These are phyloP conservation scores for Botrytis squamosa DNA, from an alignment of 2,329 filamentous ascomycete species.

Conservation along the genomic window DNA sequence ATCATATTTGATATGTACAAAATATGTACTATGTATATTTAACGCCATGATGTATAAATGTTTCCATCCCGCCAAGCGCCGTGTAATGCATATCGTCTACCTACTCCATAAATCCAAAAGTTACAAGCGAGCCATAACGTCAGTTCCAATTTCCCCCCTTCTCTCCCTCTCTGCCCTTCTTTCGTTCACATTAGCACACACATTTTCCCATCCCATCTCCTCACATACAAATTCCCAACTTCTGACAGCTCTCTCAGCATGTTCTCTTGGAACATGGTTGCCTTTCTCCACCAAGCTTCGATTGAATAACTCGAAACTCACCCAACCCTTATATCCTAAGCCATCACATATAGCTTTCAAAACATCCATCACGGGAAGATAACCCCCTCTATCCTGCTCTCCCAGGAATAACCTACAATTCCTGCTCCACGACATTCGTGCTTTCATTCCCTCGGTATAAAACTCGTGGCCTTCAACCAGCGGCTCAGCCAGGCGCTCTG, in stretches of 20 bases:
- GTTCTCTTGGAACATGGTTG: slow-evolving; percentile 47
- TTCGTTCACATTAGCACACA: not conserved
- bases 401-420: slow-evolving; percentile 64
- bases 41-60: not conserved
- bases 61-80: not conserved
- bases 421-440: slow-evolving; percentile 75
- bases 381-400: slow-evolving; percentile 53
- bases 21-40: not conserved
- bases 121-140: slow-evolving; percentile 14
- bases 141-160: not conserved
- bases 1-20: not conserved
- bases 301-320: slow-evolving; percentile 59
- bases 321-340: slow-evolving; percentile 57
- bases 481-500: slow-evolving; percentile 59
- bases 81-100: not conserved
- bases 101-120: not conserved
- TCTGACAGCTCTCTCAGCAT: slow-evolving; percentile 51
- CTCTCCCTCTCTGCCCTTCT: not conserved
- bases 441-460: slow-evolving; percentile 56
- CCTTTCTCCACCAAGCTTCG: slow-evolving; percentile 41
- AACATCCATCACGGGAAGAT: slow-evolving; percentile 56
- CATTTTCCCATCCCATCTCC: slow-evolving; percentile 16
- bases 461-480: slow-evolving; percentile 57
- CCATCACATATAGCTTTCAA: slow-evolving; percentile 52
- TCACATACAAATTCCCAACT: slow-evolving; percentile 44